phyloP scores from a whole-genome alignment of 139 green algal species.

The Haematococcus sp. region DNA sequence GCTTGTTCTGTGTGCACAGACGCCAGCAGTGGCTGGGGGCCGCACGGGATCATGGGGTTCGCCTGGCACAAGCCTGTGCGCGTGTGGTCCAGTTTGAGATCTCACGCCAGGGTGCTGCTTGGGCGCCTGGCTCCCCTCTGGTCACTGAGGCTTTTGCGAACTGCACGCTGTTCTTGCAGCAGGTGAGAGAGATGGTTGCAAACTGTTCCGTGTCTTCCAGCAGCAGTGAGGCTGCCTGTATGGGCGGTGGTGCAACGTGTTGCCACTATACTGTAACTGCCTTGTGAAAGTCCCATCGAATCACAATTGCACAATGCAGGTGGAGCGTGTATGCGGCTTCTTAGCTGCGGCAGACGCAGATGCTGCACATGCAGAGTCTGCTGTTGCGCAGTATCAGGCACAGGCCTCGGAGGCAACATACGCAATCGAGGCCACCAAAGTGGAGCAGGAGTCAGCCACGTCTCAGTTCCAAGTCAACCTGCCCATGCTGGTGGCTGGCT shows the following conservation, averaged over 20 bases:
- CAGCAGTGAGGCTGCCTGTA: too few relatives aligned
- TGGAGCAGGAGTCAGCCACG: constrained; percentile 23
- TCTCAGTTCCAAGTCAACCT: constrained; percentile 19
- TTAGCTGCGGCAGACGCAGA: too few relatives aligned
- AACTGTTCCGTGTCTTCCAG: too few relatives aligned
- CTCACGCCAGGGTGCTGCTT: constrained; percentile 40
- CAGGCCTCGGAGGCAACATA: too few relatives aligned
- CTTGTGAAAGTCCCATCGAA: too few relatives aligned
- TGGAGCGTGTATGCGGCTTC: too few relatives aligned
- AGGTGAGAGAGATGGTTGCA: not conserved
- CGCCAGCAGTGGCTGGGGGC: constrained; percentile 26
- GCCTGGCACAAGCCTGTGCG: constrained; percentile 14
- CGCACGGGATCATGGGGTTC: not conserved
- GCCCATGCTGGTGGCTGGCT: constrained; percentile 20
- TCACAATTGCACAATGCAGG: too few relatives aligned
- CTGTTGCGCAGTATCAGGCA: too few relatives aligned
- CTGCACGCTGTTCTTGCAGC: constrained; percentile 10
- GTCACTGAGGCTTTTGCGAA: constrained; percentile 19
- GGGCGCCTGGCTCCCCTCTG: constrained; percentile 11
- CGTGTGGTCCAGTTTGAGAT: constrained; percentile 51
- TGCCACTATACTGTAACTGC: too few relatives aligned
- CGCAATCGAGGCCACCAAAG: too few relatives aligned
- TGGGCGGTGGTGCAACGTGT: too few relatives aligned
- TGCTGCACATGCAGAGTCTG: too few relatives aligned
- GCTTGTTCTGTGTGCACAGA: not conserved